Base-by-base conservation (phyloP, 2,329 filamentous ascomycete species). In the Graphilbum fragrans region DNA sequence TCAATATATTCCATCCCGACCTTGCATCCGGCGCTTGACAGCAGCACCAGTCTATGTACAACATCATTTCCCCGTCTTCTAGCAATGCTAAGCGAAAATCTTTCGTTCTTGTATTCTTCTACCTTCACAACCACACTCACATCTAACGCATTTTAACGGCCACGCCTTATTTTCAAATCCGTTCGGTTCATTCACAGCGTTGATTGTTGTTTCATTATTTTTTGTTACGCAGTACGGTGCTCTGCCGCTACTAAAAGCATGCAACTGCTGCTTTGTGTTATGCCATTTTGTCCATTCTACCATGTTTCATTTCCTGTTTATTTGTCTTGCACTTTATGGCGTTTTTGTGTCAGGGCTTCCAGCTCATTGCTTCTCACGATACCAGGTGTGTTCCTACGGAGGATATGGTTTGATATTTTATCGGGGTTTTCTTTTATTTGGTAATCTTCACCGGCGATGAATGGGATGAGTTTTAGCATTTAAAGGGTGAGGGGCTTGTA, bases 361-460 rank as follows among this genome's bases (percentile, higher is more conserved):
- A 17, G 38, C 19, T 37, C 35, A 17, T 16, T 34, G 23, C 18
- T 36, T 25, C n/a, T 25, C 35, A 47, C 41, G 46, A 48, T 48
- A 48, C 46, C 46, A 47, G 33, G 41, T 42, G 23, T 41, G 27
- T 32, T 34, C 27, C 14, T 31, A 16, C 29, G n/a, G 29, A n/a
- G 29, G 29, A 5, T 7, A 14, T 31, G 29, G 23, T 7, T 12
- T 12, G 23, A 27, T 27, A 27, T 43, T 21, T 18, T 17, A 22
- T 39, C 39, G 9, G 9, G 7, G 17, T 37, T 33, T 38, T 5
- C 35, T 34, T 19, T 19, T 20, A 19, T 7, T 38, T 23, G 35
- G 20, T 32, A 17, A 35, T 34, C 21, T 18, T 40, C 31, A 34
- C 35, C 19, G 39, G 25, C 22, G 35, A 38, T 37, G 23, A n/a